A percentile compares a stretch with the other conserved stretches of the same genome.
Evolutionary conservation across 2,329 filamentous ascomycete species (phyloP).

Genomic region (Colletotrichum sp.): DNA sequence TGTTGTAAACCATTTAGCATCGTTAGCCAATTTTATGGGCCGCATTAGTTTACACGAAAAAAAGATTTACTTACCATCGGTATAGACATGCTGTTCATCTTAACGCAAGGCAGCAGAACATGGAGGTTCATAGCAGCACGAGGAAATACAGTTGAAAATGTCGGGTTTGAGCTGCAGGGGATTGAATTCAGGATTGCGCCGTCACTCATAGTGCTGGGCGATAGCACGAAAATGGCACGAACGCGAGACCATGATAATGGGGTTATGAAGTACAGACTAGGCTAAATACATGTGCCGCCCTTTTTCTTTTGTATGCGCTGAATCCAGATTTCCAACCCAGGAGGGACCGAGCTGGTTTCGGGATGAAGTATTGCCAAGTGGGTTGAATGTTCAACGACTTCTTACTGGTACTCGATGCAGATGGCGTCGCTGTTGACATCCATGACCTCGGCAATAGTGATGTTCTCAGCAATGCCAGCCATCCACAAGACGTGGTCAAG

Average conservation of each 20-base stretch:
- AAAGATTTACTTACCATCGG: no score
- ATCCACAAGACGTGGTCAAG: slow-evolving; percentile 8
- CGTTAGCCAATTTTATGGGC: no score
- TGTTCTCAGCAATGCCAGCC: slow-evolving; percentile 2
- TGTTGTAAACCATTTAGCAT: no score
- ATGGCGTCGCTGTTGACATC: slow-evolving; percentile 10
- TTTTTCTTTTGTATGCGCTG: rapidly evolving
- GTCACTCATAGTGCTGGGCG: no score
- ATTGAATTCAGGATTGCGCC: no score
- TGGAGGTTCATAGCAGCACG: no score
- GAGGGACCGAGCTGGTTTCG: background rate
- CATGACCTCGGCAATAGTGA: slow-evolving; percentile 12
- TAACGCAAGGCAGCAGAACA: no score
- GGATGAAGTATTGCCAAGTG: rapidly evolving
- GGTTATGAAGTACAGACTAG: background rate
- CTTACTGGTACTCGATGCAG: background rate
- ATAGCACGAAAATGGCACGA: background rate
- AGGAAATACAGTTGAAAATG: no score
- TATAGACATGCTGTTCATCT: no score
- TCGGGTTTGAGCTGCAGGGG: no score
- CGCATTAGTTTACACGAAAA: no score
- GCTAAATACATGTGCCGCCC: background rate
- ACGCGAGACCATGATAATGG: rapidly evolving
- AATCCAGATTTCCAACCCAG: background rate
- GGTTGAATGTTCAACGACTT: background rate